These are phyloP conservation scores for Lotmaria passim DNA, from an alignment of 208 protist genomes.

Conservation along the genomic window DNA sequence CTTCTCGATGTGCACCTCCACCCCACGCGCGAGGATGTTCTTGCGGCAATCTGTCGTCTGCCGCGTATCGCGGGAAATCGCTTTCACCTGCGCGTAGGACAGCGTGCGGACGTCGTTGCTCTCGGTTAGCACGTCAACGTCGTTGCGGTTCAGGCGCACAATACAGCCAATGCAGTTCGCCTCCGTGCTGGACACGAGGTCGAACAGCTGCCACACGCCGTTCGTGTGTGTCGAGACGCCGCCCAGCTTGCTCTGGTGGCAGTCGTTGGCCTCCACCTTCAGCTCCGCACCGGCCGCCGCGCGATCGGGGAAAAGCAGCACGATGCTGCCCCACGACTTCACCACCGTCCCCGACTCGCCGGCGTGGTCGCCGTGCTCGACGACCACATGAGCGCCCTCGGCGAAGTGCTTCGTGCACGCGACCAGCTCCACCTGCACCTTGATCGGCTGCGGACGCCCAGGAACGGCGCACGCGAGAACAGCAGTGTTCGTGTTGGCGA, in stretches of 20 bases:
- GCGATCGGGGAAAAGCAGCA: constrained; percentile 82
- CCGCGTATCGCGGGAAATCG: constrained; percentile 44
- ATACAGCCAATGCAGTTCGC: constrained; percentile 80
- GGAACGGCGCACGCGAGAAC: constrained; percentile 68
- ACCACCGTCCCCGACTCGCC: constrained; percentile 91
- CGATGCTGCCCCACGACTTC: constrained; percentile 67
- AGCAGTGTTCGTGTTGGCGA: constrained; percentile 72
- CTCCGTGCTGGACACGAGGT: constrained; percentile 79
- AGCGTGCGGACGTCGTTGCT: constrained; percentile 77
- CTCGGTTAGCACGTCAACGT: constrained; percentile 85
- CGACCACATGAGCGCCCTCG: constrained; percentile 86
- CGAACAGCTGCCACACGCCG: constrained; percentile 77
- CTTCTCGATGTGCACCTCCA: constrained; percentile 76
- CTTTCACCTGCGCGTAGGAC: constrained; percentile 75
- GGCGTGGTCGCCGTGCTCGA: constrained; percentile 75
- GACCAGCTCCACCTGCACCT: constrained; percentile 81
- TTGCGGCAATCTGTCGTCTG: constrained; percentile 74
- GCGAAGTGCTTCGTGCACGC: constrained; percentile 83
- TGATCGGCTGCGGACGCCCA: constrained; percentile 53
- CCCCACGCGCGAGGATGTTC: constrained; percentile 79
- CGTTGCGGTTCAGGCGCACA: constrained; percentile 61
- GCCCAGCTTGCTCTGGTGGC: constrained; percentile 82
- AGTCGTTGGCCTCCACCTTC: constrained; percentile 81
- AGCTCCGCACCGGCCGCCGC: constrained; percentile 64
- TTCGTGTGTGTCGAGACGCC: constrained; percentile 69